Evolutionary conservation across 768 basidiomycete species (phyloP), one percentile per base, ranked within the genome.

Genomic region (Hericium coralloides): DNA sequence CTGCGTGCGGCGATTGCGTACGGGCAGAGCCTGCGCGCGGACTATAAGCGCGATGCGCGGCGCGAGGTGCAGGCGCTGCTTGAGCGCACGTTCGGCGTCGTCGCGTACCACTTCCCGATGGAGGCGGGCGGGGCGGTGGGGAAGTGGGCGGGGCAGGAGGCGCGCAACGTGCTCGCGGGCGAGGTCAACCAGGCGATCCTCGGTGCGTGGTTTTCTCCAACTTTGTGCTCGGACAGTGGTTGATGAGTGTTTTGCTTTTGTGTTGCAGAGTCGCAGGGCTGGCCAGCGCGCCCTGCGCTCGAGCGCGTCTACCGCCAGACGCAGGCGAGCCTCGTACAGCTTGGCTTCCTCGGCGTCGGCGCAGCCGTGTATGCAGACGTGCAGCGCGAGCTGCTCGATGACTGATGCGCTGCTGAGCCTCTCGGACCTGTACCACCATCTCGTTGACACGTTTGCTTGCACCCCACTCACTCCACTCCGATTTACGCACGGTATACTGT

Each of bases 151-250:
- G 83, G 89, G 41, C 79, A 83, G 58, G 80, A 79, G 45, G 82
- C 87, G 31, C 76, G 88, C 58, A 74, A 80, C 54, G 68, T 75
- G 38, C 76, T 93, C 55, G 86, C 87, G 26, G 84, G 81, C 58
- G 89, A 91, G 70, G 68, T 93, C 39, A 93, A 94, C 64, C 78
- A 83, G 67, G 89, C 84, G 41, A 91, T 95, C 57, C 73, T 94
- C 54, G 87, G 92, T 92, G 63, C 62, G 84, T 71, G 48, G 26
- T 47, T 50, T 15, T 57, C 38, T 39, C 38, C 52, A 45, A 15
- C 55, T 6, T 20, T 10, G 53, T 22, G 26, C 22, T 54, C 3
- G 17, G 38, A 41, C 8, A 14, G 31, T 56, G 20, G 55, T 8
- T 2, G 20, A 20, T 23, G 14, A 49, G 31, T 20, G 38, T 56